Percentiles rank a stretch among this genome's conserved stretches.
These are phyloP conservation scores for Echites panduratus DNA, from an alignment of 257 asterid species.

Conservation along the genomic window DNA sequence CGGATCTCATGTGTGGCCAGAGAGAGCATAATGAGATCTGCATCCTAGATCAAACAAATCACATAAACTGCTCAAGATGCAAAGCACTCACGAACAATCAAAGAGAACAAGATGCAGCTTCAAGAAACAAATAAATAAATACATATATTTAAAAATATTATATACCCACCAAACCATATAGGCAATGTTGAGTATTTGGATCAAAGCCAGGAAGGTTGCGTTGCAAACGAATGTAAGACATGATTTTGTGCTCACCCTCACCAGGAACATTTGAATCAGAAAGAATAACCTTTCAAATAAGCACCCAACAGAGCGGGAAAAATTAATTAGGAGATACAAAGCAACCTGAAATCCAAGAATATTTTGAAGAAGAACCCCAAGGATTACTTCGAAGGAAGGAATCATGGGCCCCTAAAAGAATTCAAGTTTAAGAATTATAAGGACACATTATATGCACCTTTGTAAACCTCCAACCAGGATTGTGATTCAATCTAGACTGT, in stretches of 20 bases:
- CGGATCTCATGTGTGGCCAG: constrained; percentile 96
- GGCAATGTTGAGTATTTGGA: constrained; percentile 92
- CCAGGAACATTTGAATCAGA: constrained; percentile 73
- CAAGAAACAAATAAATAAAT: not conserved
- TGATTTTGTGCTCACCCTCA: constrained; percentile 72
- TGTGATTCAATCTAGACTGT: constrained; percentile 71
- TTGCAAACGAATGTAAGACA: constrained; percentile 75
- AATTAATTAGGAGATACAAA: constrained; percentile 35
- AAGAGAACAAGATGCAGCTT: not conserved
- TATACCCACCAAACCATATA: constrained; percentile 85
- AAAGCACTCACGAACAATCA: not conserved
- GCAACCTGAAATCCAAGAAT: constrained; percentile 41
- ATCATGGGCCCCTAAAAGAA: constrained; percentile 25
- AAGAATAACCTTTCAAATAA: constrained; percentile 62
- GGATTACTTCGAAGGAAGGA: constrained; percentile 33
- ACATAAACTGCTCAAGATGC: constrained; percentile 16
- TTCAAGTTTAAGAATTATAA: constrained; percentile 8
- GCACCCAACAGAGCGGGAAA: constrained; percentile 55
- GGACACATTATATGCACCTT: constrained; percentile 48
- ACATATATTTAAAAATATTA: constrained; percentile 5
- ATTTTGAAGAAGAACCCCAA: constrained; percentile 24
- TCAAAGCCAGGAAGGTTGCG: constrained; percentile 89
- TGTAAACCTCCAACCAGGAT: constrained; percentile 77
- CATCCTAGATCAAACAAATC: constrained; percentile 50
- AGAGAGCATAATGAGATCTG: constrained; percentile 92